These are phyloP conservation scores for Beauveria varroae DNA, from an alignment of 2,329 filamentous ascomycete species.

Conservation along the genomic window DNA sequence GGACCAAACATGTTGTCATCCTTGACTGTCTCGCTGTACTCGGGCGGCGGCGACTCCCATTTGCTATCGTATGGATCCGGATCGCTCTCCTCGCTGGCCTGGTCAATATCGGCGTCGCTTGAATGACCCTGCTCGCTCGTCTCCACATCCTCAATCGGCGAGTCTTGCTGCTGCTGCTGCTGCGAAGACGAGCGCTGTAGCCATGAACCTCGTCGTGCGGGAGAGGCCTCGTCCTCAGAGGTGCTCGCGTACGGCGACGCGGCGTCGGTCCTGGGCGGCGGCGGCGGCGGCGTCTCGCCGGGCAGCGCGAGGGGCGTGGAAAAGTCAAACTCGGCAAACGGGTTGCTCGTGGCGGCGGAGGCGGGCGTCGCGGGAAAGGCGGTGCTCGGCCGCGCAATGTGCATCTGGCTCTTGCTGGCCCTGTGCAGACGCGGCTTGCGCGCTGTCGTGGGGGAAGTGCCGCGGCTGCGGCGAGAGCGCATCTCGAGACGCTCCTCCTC, in stretches of 20 bases:
- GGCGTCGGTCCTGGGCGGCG: not conserved
- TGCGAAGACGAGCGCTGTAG: not conserved
- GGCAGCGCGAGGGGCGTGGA: constrained; percentile 21
- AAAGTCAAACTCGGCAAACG: constrained; percentile 27
- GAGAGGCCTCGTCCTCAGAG: not conserved
- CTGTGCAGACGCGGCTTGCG: constrained; percentile 36
- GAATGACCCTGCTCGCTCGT: constrained; percentile 26
- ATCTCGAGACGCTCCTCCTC: constrained; percentile 38
- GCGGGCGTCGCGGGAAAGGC: constrained; percentile 8
- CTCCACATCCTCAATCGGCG: constrained; percentile 23
- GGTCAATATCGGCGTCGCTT: constrained; percentile 24
- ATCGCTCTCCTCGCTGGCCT: constrained; percentile 27
- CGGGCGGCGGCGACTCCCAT: constrained; percentile 11
- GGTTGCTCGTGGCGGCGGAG: constrained; percentile 8
- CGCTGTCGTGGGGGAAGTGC: constrained; percentile 19
- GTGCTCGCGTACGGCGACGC: not conserved
- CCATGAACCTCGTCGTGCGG: not conserved
- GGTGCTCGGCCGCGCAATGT: constrained; percentile 21
- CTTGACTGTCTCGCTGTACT: constrained; percentile 10
- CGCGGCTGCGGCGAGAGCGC: constrained; percentile 23
- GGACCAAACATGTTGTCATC: constrained; percentile 11
- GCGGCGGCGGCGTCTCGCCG: not conserved
- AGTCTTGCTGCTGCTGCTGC: not conserved
- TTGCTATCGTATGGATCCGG: constrained; percentile 22
- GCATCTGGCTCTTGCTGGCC: constrained; percentile 31